Evolutionary conservation across 164 flowering plant species (phyloP).

Genomic region (Pachysandra terminalis): DNA sequence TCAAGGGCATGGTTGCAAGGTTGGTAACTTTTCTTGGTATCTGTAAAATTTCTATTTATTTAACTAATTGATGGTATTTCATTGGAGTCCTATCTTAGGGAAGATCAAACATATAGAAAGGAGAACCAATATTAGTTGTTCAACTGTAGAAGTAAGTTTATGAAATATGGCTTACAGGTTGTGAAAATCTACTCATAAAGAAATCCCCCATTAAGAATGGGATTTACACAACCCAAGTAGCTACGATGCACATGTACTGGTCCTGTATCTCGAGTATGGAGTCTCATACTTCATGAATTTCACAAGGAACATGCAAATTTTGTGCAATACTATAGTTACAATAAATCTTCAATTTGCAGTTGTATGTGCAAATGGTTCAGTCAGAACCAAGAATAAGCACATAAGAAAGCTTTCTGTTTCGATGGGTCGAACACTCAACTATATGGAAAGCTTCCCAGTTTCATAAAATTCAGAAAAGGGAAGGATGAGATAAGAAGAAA

Average conservation of each 20-base stretch:
- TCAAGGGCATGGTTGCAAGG: conserved; percentile 48
- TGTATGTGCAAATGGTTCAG: neutral
- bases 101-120: neutral
- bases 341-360: neutral
- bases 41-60: neutral
- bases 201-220: neutral
- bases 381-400: neutral
- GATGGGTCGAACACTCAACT: neutral
- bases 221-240: neutral
- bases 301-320: neutral
- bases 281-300: no score
- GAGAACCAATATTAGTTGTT: neutral
- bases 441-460: no score
- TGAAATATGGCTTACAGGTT: neutral
- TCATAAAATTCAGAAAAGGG: no score
- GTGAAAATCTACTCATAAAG: neutral
- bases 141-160: neutral
- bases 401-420: neutral
- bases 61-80: neutral
- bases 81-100: neutral
- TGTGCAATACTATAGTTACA: neutral
- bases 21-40: conserved; percentile 13
- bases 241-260: neutral
- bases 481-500: no score
- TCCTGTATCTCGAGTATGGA: no score